Base-by-base conservation (phyloP, 257 asterid genomes). In the Parsonsia alboflavescens region DNA sequence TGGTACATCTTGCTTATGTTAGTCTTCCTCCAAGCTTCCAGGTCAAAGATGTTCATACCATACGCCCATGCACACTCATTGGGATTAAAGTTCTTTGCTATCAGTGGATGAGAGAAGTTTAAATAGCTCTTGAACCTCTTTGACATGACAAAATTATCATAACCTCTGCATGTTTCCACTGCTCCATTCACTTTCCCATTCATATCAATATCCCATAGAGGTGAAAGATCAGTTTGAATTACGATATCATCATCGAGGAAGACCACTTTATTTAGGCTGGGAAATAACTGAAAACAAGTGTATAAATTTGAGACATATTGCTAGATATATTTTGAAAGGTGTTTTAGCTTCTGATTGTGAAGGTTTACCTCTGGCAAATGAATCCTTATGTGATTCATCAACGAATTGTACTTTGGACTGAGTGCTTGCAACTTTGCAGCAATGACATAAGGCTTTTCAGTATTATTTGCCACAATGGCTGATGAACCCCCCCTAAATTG, bases 21-120 rank as follows among this genome's bases (percentile, higher is more conserved):
- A 49, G 98, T 86, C 73, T 79, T 90, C 82, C 97, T 89, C 97
- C 98, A 94, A 4, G 95, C 97, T 61, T 92, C 84, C 44, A 94
- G 89, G 81, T 94, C 97, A 17, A 94, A 94, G 73, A 94, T 81
- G 77, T 95, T 92, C 99, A 95, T 90, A 74, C 99, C 99, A 75
- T 95, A 95, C 16, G 99, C 99, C 99, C 99, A 95, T 45, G 99
- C 99, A 72, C 99, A 95, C 85, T 95, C 96, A 72, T 82, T 73
- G 56, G 98, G 97, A 78, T 89, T 68, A 12, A 92, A 92, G 73
- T 56, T 85, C 58, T 83, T 85, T 11, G 89, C 89, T 77, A 95
- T 89, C 74, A 95, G 78, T 22, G 98, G 97, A 81, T 95, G 99
- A 24, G 99, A 95, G 67, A 95, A 95, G 85, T 95, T 95, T 70